Evolutionary conservation across 371 early-diverging fungal species (phyloP).

Genomic region (Actinomortierella wolfii): DNA sequence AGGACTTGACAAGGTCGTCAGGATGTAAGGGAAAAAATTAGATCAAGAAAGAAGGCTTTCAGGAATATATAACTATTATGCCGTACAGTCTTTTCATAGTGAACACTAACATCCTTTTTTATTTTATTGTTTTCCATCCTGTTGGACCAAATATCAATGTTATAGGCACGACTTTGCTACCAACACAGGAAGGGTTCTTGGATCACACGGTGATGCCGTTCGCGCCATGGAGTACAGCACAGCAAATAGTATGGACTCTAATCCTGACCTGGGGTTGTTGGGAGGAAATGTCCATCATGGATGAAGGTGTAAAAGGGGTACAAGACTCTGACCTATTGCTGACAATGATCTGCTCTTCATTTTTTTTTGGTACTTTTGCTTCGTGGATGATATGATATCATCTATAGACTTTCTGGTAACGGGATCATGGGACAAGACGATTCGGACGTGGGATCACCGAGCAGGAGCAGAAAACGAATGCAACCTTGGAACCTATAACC

Average conservation of each 20-base stretch:
- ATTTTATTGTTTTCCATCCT: conserved; percentile 12
- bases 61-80: no score
- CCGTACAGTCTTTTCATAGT: no score
- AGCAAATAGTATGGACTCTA: conserved; percentile 51
- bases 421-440: conserved; percentile 91
- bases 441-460: conserved; percentile 83
- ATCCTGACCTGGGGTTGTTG: not conserved
- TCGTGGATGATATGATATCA: not conserved
- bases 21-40: conserved; percentile 50
- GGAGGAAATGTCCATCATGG: no score
- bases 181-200: conserved; percentile 52
- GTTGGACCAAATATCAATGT: conserved; percentile 5
- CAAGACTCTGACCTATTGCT: no score
- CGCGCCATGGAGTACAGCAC: conserved; percentile 67
- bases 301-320: no score
- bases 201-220: conserved; percentile 64
- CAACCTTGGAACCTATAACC: conserved; percentile 50
- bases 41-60: not conserved
- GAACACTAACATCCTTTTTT: conserved; percentile 3
- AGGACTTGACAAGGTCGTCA: conserved; percentile 69
- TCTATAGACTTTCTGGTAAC: conserved; percentile 65
- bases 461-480: conserved; percentile 39
- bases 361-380: no score
- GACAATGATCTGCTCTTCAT: no score
- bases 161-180: conserved; percentile 59